Base-by-base conservation (phyloP, 306 rosid genomes). In the Pterocarpus macrocarpus region DNA sequence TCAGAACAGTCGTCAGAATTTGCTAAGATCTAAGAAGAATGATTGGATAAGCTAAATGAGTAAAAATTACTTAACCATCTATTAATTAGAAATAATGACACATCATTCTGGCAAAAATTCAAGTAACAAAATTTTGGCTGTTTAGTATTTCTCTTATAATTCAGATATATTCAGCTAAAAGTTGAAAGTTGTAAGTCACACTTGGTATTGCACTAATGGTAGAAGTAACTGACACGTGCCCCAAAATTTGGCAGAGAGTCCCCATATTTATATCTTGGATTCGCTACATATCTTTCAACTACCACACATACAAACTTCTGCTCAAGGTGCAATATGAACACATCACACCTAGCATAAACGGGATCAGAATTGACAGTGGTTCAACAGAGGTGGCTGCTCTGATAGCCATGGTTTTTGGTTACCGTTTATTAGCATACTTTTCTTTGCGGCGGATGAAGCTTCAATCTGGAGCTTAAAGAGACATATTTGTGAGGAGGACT, bases 201-300 rank as follows among this genome's bases (percentile, higher is more conserved):
- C 16, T 13, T 38, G 43, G 56, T 43, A 44, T 67, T 17, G 65
- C 11, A 13, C 16, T 68, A 47, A 33, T 30, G 12, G n/a, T 11
- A 39, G 36, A 73, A 56, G 50, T 63, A 38, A 58, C 32, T 85
- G 39, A 88, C 77, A 34, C 33, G 7, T 49, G 64, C 3, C 74
- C 22, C 45, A 30, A 43, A 71, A 80, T 71, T 75, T 81, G 39
- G 82, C 97, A 95, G 99, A 87, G 81, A 83, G 99, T 95, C 14
- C 98, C 97, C 0, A 85, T 86, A 84, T 95, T 95, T 71, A 82
- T 93, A 77, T 88, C 97, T 8, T 95, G 99, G 99, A 91, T 95
- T 64, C 97, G 96, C 28, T 91, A 86, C 71, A 1, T 93, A 84
- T 95, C 99, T 7, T 95, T 95, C 91, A 93, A 93, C 96, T 95